phyloP scores from a whole-genome alignment of 2,329 filamentous ascomycete genomes.

The Claviceps pazoutovae region DNA sequence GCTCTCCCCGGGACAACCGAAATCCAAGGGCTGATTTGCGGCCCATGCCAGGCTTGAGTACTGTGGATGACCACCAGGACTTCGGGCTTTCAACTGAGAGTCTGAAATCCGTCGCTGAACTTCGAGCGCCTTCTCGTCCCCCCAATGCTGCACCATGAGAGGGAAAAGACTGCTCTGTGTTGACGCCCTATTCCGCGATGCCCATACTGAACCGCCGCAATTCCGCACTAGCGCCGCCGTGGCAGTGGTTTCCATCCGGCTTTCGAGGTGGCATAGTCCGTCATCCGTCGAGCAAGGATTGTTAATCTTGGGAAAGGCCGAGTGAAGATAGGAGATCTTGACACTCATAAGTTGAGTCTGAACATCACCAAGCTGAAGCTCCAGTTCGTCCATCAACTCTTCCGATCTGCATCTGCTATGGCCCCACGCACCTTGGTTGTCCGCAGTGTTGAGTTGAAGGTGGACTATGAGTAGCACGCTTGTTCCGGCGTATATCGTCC shows the following conservation, averaged over 20 bases:
- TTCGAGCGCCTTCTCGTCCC: slow-evolving; percentile 24
- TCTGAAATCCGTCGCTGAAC: slow-evolving; percentile 6
- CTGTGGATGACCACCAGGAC: background rate
- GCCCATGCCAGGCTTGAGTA: background rate
- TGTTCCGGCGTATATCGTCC: slow-evolving; percentile 28
- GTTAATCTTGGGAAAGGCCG: slow-evolving; percentile 32
- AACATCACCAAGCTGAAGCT: slow-evolving; percentile 38
- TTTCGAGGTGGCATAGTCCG: slow-evolving; percentile 28
- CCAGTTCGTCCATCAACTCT: slow-evolving; percentile 43
- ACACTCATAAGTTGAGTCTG: slow-evolving; percentile 36
- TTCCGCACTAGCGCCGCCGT: slow-evolving; percentile 36
- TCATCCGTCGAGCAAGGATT: slow-evolving; percentile 9
- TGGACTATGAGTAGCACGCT: slow-evolving; percentile 35
- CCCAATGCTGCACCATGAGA: slow-evolving; percentile 36
- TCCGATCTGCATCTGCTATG: slow-evolving; percentile 32
- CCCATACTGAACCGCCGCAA: slow-evolving; percentile 37
- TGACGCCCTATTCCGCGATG: slow-evolving; percentile 24
- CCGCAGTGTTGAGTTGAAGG: slow-evolving; percentile 19
- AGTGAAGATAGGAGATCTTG: slow-evolving; percentile 40
- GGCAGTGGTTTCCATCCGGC: slow-evolving; percentile 37
- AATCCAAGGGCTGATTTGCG: background rate
- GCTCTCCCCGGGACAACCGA: background rate
- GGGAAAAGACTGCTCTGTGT: slow-evolving; percentile 26
- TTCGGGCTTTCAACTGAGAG: slow-evolving; percentile 1
- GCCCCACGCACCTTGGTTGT: slow-evolving; percentile 1